Evolutionary conservation across 75 land plant species (phyloP), one percentile per base, ranked within the genome.

Genomic region (Gnetum montanum): DNA sequence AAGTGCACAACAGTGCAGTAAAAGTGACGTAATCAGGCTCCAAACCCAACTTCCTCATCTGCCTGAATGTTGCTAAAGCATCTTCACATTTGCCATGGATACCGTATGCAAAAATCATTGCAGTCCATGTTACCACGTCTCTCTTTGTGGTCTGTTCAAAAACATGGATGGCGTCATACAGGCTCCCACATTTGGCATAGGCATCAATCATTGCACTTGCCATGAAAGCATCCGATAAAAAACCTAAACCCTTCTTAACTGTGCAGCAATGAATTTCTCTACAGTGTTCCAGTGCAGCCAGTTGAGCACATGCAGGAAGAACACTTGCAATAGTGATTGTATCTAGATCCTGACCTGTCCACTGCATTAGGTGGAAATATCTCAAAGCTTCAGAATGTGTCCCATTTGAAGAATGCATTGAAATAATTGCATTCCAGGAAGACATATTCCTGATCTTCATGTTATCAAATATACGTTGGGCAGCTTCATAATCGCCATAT

Each of bases 91-190:
- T 46, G 25, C 86, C 86, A 54, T 85, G 82, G 46, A 74, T 75
- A 3, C 75, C 82, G 68, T 81, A 82, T 38, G 74, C 90, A 2
- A 73, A 60, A 58, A 85, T 74, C 82, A 82, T 78, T 1, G 82
- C 54, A 35, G 67, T 85, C 86, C 82, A 82, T 1, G 59, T 36
- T 12, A 85, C 82, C 22, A 58, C 40, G 53, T 85, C 71, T 4
- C 46, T 18, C 22, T 23, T 48, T 27, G 31, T 34, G 24, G 57
- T 46, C 40, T 66, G 74, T 20, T 29, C 4, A 38, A 85, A 85
- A 7, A 70, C 65, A 38, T 34, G 67, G 0, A 48, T 25, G 6
- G 86, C 73, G 49, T 72, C 78, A 4, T 71, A 64, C 54, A 85
- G 49, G 43, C 68, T 67, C 4, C 90, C 90, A 61, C 77, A 78